Base-by-base conservation (phyloP, 2,329 filamentous ascomycete genomes). In the Arthrobotrys entomopaga region DNA sequence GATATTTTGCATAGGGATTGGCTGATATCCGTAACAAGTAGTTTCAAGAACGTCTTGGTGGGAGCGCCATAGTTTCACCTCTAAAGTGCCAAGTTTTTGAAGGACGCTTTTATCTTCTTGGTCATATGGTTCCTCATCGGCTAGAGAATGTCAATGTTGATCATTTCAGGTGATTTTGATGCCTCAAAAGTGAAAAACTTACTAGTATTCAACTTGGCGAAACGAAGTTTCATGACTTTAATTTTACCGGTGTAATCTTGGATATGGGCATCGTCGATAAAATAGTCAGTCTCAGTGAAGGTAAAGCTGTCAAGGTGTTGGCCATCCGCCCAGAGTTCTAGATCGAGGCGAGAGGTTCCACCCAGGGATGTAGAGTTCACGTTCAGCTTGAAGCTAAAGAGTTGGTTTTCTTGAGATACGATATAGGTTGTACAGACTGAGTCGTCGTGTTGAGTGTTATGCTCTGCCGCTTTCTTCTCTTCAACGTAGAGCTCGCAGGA, bases 311-410 rank as follows among this genome's bases (percentile, higher is more conserved):
- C 60, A 1, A 72, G 54, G 16, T 65, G 64, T 10, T 72, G 53
- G 16, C 67, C 67, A 13, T 72, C 67, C 2, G 53, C 67, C 67
- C 67, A 72, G 15, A 72, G 60, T 4, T 72, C 66, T 26, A 71
- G 59, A 24, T 71, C 66, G 5, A 71, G 34, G 19, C 60, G 60
- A 15, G 49, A 24, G 7, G 24, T 53, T n/a, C 57, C 48, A 19
- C 66, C 46, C 6, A 72, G 54, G 0, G 24, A 16, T 0, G 15
- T 13, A 7, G 8, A 19, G 20, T 46, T 54, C 0, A 65, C 50
- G 16, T 72, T 50, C 15, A 72, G 13, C 10, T 52, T 50, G 38
- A 72, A 65, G 24, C 60, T 50, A 48, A 54, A 72, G 4, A 54
- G 22, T 8, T 65, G 38, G 22, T 50, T 48, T 16, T 72, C 67